Conservation (phyloP, 2,329 filamentous ascomycete genomes). For the Pyrenophora tritici-repentis region DNA sequence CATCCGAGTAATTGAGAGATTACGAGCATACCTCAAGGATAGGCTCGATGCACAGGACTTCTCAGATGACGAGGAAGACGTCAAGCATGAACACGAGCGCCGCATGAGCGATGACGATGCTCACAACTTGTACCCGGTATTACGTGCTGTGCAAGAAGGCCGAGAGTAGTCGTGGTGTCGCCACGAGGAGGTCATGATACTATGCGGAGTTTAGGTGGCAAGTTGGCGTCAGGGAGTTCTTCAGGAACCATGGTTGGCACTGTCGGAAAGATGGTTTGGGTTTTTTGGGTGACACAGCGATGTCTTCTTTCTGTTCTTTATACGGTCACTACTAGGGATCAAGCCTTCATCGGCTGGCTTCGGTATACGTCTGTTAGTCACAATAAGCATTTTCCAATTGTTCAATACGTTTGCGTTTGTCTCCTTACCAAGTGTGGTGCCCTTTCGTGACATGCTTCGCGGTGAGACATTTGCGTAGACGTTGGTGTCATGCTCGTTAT, state of each 20-base stretch:
- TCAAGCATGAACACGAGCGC: slow-evolving; percentile 32
- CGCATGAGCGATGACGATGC: slow-evolving; percentile 47
- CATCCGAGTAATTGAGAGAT: slow-evolving; percentile 65
- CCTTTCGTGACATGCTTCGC: neutral
- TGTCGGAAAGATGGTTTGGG: slow-evolving; percentile 8
- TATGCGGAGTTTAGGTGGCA: slow-evolving; percentile 20
- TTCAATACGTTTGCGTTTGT: neutral
- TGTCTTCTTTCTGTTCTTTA: slow-evolving; percentile 12
- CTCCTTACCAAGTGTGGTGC: neutral
- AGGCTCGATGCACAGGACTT: slow-evolving; percentile 58
- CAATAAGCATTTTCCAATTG: slow-evolving; percentile 12
- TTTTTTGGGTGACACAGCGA: slow-evolving; percentile 14
- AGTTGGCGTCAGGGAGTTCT: slow-evolving; percentile 23
- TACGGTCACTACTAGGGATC: slow-evolving; percentile 13
- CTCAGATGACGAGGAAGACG: slow-evolving; percentile 44
- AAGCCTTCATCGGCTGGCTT: slow-evolving; percentile 13
- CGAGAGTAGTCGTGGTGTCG: slow-evolving; percentile 31
- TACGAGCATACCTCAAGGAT: slow-evolving; percentile 62
- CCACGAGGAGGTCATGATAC: slow-evolving; percentile 2
- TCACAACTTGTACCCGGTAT: slow-evolving; percentile 48
- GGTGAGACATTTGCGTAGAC: neutral
- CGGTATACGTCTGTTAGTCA: slow-evolving; percentile 13
- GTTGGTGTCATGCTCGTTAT: slow-evolving; percentile 17
- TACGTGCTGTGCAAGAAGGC: slow-evolving; percentile 48
- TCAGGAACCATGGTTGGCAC: slow-evolving; percentile 1